Evolutionary conservation across 148 eudicot species (phyloP).

Genomic region (Chenopodium formosanum): DNA sequence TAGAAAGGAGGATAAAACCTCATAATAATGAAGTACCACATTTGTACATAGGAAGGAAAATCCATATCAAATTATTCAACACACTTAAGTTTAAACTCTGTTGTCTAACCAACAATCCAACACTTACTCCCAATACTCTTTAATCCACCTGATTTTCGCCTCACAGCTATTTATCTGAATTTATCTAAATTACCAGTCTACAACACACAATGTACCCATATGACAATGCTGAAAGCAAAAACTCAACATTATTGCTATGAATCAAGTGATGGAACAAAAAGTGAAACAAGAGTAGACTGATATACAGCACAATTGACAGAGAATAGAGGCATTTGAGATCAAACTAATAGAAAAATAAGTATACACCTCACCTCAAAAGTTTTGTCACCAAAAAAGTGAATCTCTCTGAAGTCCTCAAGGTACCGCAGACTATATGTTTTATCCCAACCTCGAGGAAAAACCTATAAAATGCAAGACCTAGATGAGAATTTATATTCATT

Average conservation of each 20-base stretch:
- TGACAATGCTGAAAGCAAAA: background rate
- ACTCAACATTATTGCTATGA: background rate
- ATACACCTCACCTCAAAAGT: conserved; percentile 69
- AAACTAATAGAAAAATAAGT: background rate
- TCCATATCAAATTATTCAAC: background rate
- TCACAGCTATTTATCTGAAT: too few species aligned
- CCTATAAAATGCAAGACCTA: conserved; percentile 37
- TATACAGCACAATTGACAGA: background rate
- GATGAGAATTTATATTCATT: background rate
- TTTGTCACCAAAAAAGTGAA: conserved; percentile 98
- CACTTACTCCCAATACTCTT: too few species aligned
- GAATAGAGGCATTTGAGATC: background rate
- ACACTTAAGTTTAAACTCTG: background rate
- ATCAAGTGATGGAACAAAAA: background rate
- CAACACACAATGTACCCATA: background rate
- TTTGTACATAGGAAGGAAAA: background rate
- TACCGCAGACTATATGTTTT: conserved; percentile 88
- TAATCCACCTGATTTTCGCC: too few species aligned
- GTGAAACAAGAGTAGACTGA: background rate
- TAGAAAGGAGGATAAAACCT: background rate
- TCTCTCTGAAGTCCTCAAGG: conserved; percentile 67
- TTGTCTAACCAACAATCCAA: background rate
- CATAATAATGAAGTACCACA: background rate
- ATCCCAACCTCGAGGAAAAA: conserved; percentile 97
- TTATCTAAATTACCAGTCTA: background rate